Percentiles rank a stretch among this genome's conserved stretches.
These are phyloP conservation scores for Colletotrichum scovillei DNA, from an alignment of 2,329 filamentous ascomycete genomes.

Conservation along the genomic window DNA sequence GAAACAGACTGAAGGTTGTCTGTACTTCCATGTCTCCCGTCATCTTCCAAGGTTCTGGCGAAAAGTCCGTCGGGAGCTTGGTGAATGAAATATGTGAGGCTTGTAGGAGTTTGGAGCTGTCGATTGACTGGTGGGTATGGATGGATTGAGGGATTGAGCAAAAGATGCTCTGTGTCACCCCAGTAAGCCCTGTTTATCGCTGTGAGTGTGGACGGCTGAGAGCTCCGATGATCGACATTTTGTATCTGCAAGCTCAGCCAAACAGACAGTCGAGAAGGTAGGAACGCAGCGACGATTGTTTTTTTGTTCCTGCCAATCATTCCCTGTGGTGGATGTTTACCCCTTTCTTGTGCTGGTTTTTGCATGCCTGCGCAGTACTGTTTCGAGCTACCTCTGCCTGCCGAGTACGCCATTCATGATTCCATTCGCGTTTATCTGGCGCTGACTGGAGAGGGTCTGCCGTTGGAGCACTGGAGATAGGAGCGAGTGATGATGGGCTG, in stretches of 20 bases:
- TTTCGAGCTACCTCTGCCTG: background rate
- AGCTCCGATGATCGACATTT: background rate
- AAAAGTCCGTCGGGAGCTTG: background rate
- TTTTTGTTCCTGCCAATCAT: background rate
- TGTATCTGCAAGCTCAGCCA: background rate
- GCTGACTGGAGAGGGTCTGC: background rate
- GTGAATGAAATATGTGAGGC: background rate
- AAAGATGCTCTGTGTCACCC: background rate
- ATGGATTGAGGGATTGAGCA: background rate
- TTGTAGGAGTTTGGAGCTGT: background rate
- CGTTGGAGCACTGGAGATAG: background rate
- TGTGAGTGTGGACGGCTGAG: background rate
- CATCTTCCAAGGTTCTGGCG: background rate
- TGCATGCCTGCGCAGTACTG: background rate
- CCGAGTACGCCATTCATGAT: background rate
- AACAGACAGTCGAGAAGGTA: too few relatives aligned
- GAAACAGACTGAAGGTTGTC: background rate
- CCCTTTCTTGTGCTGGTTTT: background rate
- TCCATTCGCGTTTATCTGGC: background rate
- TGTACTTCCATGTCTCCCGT: background rate
- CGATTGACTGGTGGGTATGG: background rate
- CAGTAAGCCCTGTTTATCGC: background rate
- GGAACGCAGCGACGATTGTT: background rate
- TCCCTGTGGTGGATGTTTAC: background rate
- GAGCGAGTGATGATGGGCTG: background rate